Conservation (phyloP, 2,329 filamentous ascomycete species). For the Dryadomyces sulphureus region DNA sequence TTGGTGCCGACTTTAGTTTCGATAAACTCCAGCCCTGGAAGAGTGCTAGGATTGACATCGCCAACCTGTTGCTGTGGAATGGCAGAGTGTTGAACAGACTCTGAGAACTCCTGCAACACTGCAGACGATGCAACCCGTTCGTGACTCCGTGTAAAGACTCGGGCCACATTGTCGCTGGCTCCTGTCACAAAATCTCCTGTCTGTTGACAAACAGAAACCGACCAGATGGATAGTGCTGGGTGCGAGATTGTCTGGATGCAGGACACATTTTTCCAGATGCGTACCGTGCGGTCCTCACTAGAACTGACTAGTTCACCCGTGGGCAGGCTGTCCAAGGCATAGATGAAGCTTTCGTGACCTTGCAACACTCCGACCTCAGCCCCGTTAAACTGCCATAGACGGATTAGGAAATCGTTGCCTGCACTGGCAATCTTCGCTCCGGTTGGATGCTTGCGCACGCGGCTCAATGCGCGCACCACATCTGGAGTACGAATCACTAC, state of each 20-base stretch:
- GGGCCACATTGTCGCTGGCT: slow-evolving; percentile 73
- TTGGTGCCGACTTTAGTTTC: slow-evolving; percentile 75
- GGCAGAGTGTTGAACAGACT: slow-evolving; percentile 65
- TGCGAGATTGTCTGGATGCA: slow-evolving; percentile 95
- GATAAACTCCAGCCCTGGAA: slow-evolving; percentile 80
- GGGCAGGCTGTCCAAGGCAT: slow-evolving; percentile 63
- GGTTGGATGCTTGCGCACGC: slow-evolving; percentile 58
- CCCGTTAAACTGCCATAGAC: slow-evolving; percentile 74
- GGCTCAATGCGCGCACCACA: slow-evolving; percentile 77
- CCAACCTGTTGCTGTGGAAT: slow-evolving; percentile 77
- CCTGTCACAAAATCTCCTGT: slow-evolving; percentile 91
- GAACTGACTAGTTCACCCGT: slow-evolving; percentile 81
- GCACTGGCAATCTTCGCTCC: slow-evolving; percentile 90
- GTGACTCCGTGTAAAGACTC: slow-evolving; percentile 64
- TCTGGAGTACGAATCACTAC: slow-evolving; percentile 54
- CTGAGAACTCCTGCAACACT: slow-evolving; percentile 60
- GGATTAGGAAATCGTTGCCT: slow-evolving; percentile 79
- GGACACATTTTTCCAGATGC: slow-evolving; percentile 69
- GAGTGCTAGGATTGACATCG: slow-evolving; percentile 72
- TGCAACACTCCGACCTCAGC: slow-evolving; percentile 61
- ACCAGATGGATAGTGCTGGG: slow-evolving; percentile 93
- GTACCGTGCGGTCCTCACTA: slow-evolving; percentile 85
- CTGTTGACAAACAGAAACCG: slow-evolving; percentile 65
- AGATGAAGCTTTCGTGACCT: slow-evolving; percentile 92
- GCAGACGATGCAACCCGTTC: slow-evolving; percentile 57